Base-by-base conservation (phyloP, 2,329 filamentous ascomycete species). In the Phyllosticta citrichinensis region DNA sequence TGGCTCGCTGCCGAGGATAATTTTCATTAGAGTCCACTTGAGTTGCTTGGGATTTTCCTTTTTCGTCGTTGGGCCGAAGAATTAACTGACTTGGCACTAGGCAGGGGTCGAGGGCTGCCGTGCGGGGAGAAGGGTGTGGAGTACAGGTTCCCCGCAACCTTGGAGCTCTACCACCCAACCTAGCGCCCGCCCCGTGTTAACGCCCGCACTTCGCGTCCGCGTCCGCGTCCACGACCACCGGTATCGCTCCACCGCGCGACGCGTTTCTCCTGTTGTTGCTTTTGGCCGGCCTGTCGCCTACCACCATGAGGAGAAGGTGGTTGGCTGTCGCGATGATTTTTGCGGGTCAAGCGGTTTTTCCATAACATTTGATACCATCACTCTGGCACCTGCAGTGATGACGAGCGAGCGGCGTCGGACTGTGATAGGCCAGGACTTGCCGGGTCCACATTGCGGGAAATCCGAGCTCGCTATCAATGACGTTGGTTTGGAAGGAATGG, bases 241-340 rank as follows among this genome's bases (percentile, higher is more conserved):
- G 55, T 62, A 57, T 58, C 56, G 60, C 56, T 58, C 30, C n/a
- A 30, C n/a, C 25, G 5, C 17, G 40, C 55, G 60, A 58, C 60
- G 55, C 59, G 59, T 61, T 50, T 50, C 55, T 47, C 40, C 58
- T 50, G 35, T 6, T n/a, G 50, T 60, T 60, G 58, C 58, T 60
- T 60, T 60, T 60, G 33, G 35, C 20, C 3, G 14, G 11, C 14
- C n/a, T 1, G 8, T 27, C 27, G n/a, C 55, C 8, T 40, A 14
- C 19, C 33, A 40, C 9, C 33, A 40, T 40, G 14, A 17, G 2
- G 14, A 40, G 14, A 5, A 14, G 10, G 3, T 40, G 33, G 33
- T 40, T 40, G 33, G 33, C 14, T 40, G 33, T 14, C 14, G 12
- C 27, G 33, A 40, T 40, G 6, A 14, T 5, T 40, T 40, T 40